These are phyloP conservation scores for Scopulariopsis brevicaulis DNA, from an alignment of 2,329 filamentous ascomycete species.

Conservation along the genomic window DNA sequence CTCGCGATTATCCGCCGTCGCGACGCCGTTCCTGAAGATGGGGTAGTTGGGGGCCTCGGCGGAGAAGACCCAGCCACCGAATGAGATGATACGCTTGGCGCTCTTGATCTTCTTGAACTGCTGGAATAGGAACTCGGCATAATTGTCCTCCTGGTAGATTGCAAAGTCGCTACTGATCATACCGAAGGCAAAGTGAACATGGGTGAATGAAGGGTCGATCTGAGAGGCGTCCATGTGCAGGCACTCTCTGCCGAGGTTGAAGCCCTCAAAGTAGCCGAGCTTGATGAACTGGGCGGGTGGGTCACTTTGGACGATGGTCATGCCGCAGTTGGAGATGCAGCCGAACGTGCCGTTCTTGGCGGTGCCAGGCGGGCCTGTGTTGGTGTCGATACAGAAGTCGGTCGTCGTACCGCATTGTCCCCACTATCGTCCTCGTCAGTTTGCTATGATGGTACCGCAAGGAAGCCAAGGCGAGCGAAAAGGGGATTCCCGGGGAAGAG, in stretches of 20 bases:
- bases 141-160: constrained; percentile 8
- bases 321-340: constrained; percentile 20
- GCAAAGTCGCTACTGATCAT: background rate
- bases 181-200: constrained; percentile 21
- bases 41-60: constrained; percentile 13
- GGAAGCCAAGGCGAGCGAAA: too few species aligned
- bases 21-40: constrained; percentile 16
- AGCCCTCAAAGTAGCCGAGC: constrained; percentile 21
- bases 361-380: background rate
- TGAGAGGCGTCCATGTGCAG: constrained; percentile 17
- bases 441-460: too few species aligned
- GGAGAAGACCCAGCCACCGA: constrained; percentile 22
- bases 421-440: too few species aligned
- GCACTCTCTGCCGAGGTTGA: constrained; percentile 16
- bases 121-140: too few species aligned
- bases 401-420: constrained; percentile 4
- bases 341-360: constrained; percentile 11
- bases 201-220: constrained; percentile 13
- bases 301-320: constrained; percentile 15
- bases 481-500: too few species aligned
- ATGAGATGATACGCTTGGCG: constrained; percentile 20
- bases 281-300: constrained; percentile 13
- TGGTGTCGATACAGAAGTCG: too few species aligned
- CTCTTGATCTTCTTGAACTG: constrained; percentile 17
- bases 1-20: constrained; percentile 20